Evolutionary conservation across 1,284 basidiomycete genomes (phyloP).

Genomic region (Rhodofomes roseus): DNA sequence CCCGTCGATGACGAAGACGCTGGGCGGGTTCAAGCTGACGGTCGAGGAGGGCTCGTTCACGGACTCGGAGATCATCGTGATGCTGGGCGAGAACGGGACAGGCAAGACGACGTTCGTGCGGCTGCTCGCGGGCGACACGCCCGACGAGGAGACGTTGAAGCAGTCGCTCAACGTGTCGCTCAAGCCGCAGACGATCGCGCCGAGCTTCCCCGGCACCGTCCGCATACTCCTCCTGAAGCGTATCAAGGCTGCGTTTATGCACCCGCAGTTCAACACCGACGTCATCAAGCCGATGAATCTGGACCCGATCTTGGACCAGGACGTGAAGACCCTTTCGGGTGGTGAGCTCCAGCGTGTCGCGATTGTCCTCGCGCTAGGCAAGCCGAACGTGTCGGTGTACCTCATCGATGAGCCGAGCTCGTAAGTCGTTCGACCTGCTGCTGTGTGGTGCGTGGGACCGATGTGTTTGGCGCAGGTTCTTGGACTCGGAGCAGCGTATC

Average conservation of each 20-base stretch:
- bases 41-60: slow-evolving; percentile 87
- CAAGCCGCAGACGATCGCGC: slow-evolving; percentile 95
- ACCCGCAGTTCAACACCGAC: slow-evolving; percentile 95
- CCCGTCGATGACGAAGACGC: slow-evolving; percentile 93
- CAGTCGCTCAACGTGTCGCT: slow-evolving; percentile 82
- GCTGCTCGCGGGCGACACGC: slow-evolving; percentile 84
- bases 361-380: slow-evolving; percentile 85
- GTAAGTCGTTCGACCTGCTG: slow-evolving; percentile 31
- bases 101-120: slow-evolving; percentile 97
- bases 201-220: slow-evolving; percentile 92
- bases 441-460: neutral
- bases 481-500: slow-evolving; percentile 98
- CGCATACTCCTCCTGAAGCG: slow-evolving; percentile 90
- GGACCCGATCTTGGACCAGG: slow-evolving; percentile 92
- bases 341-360: slow-evolving; percentile 96
- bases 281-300: slow-evolving; percentile 95
- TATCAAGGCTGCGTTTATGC: slow-evolving; percentile 93
- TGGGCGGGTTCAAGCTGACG: slow-evolving; percentile 90
- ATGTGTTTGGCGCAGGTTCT: slow-evolving; percentile 52
- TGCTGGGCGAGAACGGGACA: slow-evolving; percentile 96
- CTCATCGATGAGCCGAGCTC: slow-evolving; percentile 84
- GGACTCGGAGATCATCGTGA: slow-evolving; percentile 96
- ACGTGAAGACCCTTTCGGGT: slow-evolving; percentile 93
- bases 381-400: slow-evolving; percentile 81
- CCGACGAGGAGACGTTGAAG: slow-evolving; percentile 81